A percentile compares a stretch with the other conserved stretches of the same genome.
These are phyloP conservation scores for Diaporthe destruens DNA, from an alignment of 2,329 filamentous ascomycete species.

Conservation along the genomic window DNA sequence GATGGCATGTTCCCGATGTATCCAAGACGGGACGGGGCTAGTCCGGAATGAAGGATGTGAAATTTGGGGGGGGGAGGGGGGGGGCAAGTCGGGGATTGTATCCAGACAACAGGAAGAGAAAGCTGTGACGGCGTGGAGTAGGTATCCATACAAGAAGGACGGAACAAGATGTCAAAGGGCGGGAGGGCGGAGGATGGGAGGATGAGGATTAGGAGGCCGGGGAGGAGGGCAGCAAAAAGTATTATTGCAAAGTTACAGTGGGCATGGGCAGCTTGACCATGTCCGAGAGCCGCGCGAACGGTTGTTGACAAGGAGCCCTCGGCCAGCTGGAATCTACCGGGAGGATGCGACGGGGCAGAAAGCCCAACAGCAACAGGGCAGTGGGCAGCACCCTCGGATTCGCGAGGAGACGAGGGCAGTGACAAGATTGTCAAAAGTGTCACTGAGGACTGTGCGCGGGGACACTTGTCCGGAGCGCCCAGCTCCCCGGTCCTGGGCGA, in stretches of 20 bases:
- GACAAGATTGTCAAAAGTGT: constrained; percentile 28
- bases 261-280: constrained; percentile 27
- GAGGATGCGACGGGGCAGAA: constrained; percentile 25
- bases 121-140: constrained; percentile 28
- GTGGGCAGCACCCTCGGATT: constrained; percentile 9
- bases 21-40: constrained; percentile 26
- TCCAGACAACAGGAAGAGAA: neutral
- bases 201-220: constrained; percentile 3
- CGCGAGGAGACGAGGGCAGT: neutral
- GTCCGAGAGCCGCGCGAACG: constrained; percentile 29
- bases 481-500: constrained; percentile 22
- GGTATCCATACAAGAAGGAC: neutral
- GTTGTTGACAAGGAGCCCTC: constrained; percentile 30
- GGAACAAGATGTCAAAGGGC: neutral
- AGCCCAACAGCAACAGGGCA: neutral
- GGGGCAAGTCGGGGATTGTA: constrained; percentile 25
- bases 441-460: constrained; percentile 27
- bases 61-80: constrained; percentile 25
- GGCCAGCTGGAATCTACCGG: constrained; percentile 16
- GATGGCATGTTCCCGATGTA: constrained; percentile 20
- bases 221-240: constrained; percentile 28
- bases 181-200: neutral
- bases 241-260: constrained; percentile 34
- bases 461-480: constrained; percentile 19
- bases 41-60: constrained; percentile 29